A percentile compares a stretch with the other conserved stretches of the same genome.
Evolutionary conservation across 208 protist genomes (phyloP).

Genomic region (Trypanosoma caninum): DNA sequence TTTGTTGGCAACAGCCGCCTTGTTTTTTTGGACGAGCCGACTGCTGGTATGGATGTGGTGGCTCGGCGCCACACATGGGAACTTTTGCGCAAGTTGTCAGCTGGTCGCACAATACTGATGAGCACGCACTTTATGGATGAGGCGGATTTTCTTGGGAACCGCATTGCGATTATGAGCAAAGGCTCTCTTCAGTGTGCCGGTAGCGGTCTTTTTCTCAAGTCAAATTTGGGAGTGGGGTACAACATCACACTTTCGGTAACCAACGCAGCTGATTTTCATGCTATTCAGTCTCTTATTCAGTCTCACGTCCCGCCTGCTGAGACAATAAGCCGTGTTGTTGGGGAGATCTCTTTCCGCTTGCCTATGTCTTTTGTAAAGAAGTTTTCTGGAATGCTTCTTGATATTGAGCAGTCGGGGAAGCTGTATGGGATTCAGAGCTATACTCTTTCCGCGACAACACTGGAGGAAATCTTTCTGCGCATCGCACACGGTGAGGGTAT

Average conservation of each 20-base stretch:
- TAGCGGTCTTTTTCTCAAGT: slow-evolving; percentile 59
- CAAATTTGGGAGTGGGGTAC: slow-evolving; percentile 59
- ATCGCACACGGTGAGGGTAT: slow-evolving; percentile 44
- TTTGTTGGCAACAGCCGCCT: slow-evolving; percentile 75
- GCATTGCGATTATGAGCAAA: slow-evolving; percentile 90
- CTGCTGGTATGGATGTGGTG: slow-evolving; percentile 82
- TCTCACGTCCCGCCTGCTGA: slow-evolving; percentile 32
- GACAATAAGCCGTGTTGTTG: slow-evolving; percentile 24
- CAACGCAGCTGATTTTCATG: slow-evolving; percentile 6
- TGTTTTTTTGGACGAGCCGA: slow-evolving; percentile 89
- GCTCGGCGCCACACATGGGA: slow-evolving; percentile 85
- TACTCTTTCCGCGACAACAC: slow-evolving; percentile 59
- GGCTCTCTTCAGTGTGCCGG: slow-evolving; percentile 59
- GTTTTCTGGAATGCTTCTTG: slow-evolving; percentile 41
- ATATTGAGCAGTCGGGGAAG: slow-evolving; percentile 27
- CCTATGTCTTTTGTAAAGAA: slow-evolving; percentile 36
- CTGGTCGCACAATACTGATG: slow-evolving; percentile 58
- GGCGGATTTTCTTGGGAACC: slow-evolving; percentile 92
- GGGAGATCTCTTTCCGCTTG: slow-evolving; percentile 51
- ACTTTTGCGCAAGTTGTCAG: slow-evolving; percentile 46
- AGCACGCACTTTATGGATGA: slow-evolving; percentile 97
- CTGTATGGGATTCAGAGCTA: slow-evolving; percentile 36
- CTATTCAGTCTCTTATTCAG: slow-evolving; percentile 27
- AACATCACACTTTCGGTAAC: slow-evolving; percentile 40
- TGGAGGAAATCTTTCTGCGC: slow-evolving; percentile 75